Evolutionary conservation across 78 protist species (phyloP), one percentile per base, ranked within the genome.

Genomic region (Dictyostelium discoideum): DNA sequence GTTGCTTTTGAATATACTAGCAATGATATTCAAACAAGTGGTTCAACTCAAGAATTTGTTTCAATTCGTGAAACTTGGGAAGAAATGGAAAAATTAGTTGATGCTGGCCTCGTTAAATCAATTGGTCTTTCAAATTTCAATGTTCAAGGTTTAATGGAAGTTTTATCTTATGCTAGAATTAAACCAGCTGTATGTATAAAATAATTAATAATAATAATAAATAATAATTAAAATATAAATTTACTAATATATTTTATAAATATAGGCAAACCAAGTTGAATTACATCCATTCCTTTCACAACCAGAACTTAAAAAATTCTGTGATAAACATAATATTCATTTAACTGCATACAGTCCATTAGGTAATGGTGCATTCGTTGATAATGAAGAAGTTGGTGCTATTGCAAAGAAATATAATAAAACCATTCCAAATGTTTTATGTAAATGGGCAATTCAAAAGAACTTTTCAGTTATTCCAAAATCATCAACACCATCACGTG

Each of bases 61-160:
- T 92, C 98, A 9, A n/a, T 97, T 20, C 26, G 44, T 26, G 97
- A 93, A 22, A 97, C 98, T 6, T 97, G 98, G 98, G 63, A 6
- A 16, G 98, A 86, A 44, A 97, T 97, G 98, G 98, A 97, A 79
- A 92, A 60, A 78, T 97, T 48, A 83, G 88, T 90, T 14, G 93
- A 87, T 4, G 96, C 20, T 7, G 98, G 97, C 9, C 88, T 93
- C 7, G 97, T 82, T 20, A 42, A 46, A 13, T 40, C 80, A 11
- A 96, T 96, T 13, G 98, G 98, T 54, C 83, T 97, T 11, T 48
- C 92, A 29, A 97, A 97, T 85, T 81, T 88, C 46, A 88, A 69
- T 48, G 81, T 32, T 32, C 92, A 74, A 54, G 7, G 32, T 24
- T 22, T 97, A 20, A 6, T 11, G 26, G 96, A 94, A n/a, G 10